These are phyloP conservation scores for Coniochaeta sp. DNA, from an alignment of 2,329 filamentous ascomycete genomes.

Conservation along the genomic window DNA sequence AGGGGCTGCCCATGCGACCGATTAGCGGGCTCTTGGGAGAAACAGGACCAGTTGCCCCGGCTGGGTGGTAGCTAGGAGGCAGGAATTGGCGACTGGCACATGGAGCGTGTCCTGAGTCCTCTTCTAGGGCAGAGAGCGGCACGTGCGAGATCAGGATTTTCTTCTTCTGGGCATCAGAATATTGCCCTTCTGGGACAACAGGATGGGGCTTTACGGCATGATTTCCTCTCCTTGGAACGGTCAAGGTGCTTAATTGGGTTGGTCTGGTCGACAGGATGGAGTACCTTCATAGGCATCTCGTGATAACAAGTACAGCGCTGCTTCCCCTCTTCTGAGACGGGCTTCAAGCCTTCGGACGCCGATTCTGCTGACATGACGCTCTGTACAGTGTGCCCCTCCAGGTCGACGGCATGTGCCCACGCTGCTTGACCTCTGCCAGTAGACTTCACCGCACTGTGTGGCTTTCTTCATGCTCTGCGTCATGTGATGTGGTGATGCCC, in stretches of 20 bases:
- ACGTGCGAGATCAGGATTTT: slow-evolving; percentile 19
- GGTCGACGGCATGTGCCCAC: not conserved
- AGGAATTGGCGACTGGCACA: not conserved
- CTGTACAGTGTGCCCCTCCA: slow-evolving; percentile 1
- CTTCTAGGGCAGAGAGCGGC: not conserved
- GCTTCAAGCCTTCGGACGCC: not conserved
- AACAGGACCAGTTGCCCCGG: slow-evolving; percentile 1
- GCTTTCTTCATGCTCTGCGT: slow-evolving; percentile 8
- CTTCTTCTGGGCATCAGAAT: slow-evolving; percentile 25
- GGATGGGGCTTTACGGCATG: not conserved
- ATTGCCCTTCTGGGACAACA: slow-evolving; percentile 27
- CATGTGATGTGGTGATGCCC: slow-evolving; percentile 23
- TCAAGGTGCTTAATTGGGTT: slow-evolving; percentile 9
- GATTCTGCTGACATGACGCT: not conserved
- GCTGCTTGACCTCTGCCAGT: not conserved
- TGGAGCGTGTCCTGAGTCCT: not conserved
- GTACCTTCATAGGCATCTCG: not conserved
- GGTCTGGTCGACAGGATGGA: slow-evolving; percentile 4
- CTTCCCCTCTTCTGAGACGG: not conserved
- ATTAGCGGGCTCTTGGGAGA: slow-evolving; percentile 1
- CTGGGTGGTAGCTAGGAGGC: not conserved
- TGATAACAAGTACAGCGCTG: slow-evolving; percentile 4
- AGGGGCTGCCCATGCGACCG: not conserved
- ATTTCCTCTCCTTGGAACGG: not conserved
- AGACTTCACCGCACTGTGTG: not conserved